A percentile compares a stretch with the other conserved stretches of the same genome.
Evolutionary conservation across 1,284 basidiomycete species (phyloP).

Genomic region (Ustilago lituana): DNA sequence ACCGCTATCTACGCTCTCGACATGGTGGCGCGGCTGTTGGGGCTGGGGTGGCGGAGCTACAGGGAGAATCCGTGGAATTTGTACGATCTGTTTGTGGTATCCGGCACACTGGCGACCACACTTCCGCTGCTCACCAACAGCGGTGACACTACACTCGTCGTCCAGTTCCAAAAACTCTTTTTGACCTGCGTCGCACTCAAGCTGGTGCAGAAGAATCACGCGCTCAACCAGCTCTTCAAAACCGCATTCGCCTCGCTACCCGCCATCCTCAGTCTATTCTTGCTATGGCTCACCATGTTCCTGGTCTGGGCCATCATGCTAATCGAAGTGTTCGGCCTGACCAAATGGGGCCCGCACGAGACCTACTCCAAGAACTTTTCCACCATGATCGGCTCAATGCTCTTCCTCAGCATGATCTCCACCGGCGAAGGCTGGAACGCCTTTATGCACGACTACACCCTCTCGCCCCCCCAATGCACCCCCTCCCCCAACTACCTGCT

Average conservation of each 20-base stretch:
- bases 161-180: conserved; percentile 91
- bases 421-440: conserved; percentile 69
- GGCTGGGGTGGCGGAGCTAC: conserved; percentile 86
- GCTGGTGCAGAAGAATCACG: conserved; percentile 87
- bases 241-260: conserved; percentile 89
- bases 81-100: conserved; percentile 85
- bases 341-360: conserved; percentile 81
- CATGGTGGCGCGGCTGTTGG: conserved; percentile 79
- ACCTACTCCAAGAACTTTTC: conserved; percentile 82
- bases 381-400: conserved; percentile 79
- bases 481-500: conserved; percentile 72
- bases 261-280: conserved; percentile 84
- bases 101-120: conserved; percentile 85
- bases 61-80: conserved; percentile 83
- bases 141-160: conserved; percentile 53
- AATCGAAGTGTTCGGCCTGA: conserved; percentile 91
- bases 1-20: conserved; percentile 82
- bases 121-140: conserved; percentile 70
- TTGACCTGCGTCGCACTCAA: conserved; percentile 93
- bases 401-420: conserved; percentile 78
- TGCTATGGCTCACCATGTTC: conserved; percentile 91
- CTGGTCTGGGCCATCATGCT: conserved; percentile 90
- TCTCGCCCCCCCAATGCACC: conserved; percentile 85
- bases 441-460: conserved; percentile 67
- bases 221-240: conserved; percentile 94